Percentiles rank a stretch among this genome's conserved stretches.
These are phyloP conservation scores for Erodium maritimum DNA, from an alignment of 345 rosid species.

Conservation along the genomic window DNA sequence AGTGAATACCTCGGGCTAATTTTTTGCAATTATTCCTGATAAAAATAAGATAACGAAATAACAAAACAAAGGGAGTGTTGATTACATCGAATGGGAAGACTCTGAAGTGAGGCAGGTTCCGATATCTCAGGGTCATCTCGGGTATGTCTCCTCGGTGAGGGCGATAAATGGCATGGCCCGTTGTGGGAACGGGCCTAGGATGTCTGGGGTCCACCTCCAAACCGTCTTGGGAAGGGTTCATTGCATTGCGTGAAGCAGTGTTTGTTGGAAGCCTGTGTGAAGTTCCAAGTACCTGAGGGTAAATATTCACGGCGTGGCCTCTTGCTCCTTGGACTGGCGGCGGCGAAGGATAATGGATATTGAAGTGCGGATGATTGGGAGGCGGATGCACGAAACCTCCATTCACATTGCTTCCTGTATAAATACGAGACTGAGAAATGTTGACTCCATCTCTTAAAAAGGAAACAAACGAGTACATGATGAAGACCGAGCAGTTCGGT, in stretches of 20 bases:
- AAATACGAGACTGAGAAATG: not conserved
- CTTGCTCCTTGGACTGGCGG: slow-evolving; percentile 49
- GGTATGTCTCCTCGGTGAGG: slow-evolving; percentile 22
- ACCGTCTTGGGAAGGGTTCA: slow-evolving; percentile 34
- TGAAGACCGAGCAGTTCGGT: no score
- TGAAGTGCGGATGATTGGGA: slow-evolving; percentile 25
- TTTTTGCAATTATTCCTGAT: no score
- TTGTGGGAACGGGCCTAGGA: slow-evolving; percentile 33
- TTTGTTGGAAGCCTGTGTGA: slow-evolving; percentile 26
- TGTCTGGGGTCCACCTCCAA: slow-evolving; percentile 38
- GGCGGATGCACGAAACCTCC: slow-evolving; percentile 34
- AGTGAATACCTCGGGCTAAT: no score
- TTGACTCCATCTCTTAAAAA: not conserved
- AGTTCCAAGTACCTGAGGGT: slow-evolving; percentile 42
- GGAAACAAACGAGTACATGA: no score
- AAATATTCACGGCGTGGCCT: slow-evolving; percentile 26
- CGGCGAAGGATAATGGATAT: slow-evolving; percentile 28
- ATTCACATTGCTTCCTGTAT: slow-evolving; percentile 29
- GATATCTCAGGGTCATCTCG: slow-evolving; percentile 34
- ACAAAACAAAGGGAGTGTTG: not conserved
- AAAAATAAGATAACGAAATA: no score
- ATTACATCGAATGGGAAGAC: slow-evolving; percentile 48
- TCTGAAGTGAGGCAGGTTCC: slow-evolving; percentile 44
- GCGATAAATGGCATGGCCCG: slow-evolving; percentile 37
- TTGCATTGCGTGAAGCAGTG: slow-evolving; percentile 25